A percentile compares a stretch with the other conserved stretches of the same genome.
Conservation (phyloP, 805 yeast genomes). For the Yarrowia osloensis region DNA sequence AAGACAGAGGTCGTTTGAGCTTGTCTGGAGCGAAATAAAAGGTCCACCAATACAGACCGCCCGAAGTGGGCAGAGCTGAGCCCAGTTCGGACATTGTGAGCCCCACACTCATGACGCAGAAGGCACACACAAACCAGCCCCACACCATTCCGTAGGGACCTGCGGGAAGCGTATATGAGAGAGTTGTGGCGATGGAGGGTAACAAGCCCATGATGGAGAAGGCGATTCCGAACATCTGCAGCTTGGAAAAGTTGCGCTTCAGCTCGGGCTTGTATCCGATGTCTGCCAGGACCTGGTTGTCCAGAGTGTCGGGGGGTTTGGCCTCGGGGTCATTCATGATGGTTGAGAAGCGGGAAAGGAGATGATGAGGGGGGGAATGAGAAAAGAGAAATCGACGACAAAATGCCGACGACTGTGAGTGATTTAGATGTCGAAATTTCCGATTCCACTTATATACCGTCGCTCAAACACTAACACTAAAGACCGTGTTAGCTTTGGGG, state of each 20-base stretch:
- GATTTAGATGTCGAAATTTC: background rate
- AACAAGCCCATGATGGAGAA: conserved; percentile 74
- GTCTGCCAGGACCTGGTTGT: conserved; percentile 42
- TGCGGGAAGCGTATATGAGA: conserved; percentile 57
- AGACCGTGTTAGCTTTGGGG: background rate
- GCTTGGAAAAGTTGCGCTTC: conserved; percentile 58
- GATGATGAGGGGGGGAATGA: background rate
- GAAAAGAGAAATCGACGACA: background rate
- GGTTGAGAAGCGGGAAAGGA: background rate
- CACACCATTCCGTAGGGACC: conserved; percentile 69
- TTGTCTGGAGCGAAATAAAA: conserved; percentile 62
- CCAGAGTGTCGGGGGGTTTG: background rate
- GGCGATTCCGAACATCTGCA: conserved; percentile 70
- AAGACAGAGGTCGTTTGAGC: conserved; percentile 55
- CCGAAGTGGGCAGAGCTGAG: conserved; percentile 71
- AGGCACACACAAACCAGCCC: conserved; percentile 68
- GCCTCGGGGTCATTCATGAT: background rate
- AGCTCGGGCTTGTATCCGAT: conserved; percentile 76
- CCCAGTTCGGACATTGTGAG: conserved; percentile 65
- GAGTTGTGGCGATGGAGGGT: conserved; percentile 57
- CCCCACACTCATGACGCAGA: conserved; percentile 60
- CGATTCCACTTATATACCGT: background rate
- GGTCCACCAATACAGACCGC: conserved; percentile 73
- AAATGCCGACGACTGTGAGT: background rate
- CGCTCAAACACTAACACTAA: conserved; percentile 8